These are phyloP conservation scores for Candolleomyces eurysporus DNA, from an alignment of 768 basidiomycete genomes.

Conservation along the genomic window DNA sequence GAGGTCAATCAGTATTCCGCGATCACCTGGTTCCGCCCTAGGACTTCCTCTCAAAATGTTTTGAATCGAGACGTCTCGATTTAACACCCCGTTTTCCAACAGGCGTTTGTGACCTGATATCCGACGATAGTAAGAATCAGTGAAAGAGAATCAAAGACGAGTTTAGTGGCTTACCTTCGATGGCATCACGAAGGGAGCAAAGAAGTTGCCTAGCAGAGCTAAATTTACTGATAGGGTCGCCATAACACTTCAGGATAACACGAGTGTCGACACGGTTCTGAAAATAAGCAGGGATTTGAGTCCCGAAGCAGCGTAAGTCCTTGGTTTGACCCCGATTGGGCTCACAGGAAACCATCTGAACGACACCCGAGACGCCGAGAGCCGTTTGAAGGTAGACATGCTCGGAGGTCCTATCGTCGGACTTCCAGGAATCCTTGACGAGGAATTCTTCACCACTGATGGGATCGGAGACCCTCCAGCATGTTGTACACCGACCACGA, in stretches of 20 bases:
- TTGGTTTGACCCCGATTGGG: not conserved
- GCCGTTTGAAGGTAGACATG: not conserved
- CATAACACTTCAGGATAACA: not conserved
- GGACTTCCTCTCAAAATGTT: not conserved
- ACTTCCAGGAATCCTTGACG: not conserved
- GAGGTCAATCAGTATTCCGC: not conserved
- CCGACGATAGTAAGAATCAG: too few species aligned
- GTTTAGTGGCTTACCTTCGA: not conserved
- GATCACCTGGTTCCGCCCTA: not conserved
- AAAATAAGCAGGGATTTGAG: not conserved
- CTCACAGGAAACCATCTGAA: not conserved
- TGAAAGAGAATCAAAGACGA: not conserved
- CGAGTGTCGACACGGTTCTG: not conserved
- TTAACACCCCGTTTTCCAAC: not conserved
- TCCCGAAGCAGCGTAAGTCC: not conserved
- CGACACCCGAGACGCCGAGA: not conserved
- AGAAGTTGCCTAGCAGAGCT: not conserved
- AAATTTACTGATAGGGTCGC: not conserved
- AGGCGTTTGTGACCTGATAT: not conserved
- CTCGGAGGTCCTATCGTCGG: not conserved
- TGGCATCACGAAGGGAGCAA: not conserved
- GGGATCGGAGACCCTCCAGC: not conserved
- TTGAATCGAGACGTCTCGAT: not conserved
- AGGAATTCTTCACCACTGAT: not conserved
- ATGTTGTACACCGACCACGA: not conserved